These are phyloP conservation scores for Suillus fuscotomentosus DNA, from an alignment of 768 basidiomycete species.

Conservation along the genomic window DNA sequence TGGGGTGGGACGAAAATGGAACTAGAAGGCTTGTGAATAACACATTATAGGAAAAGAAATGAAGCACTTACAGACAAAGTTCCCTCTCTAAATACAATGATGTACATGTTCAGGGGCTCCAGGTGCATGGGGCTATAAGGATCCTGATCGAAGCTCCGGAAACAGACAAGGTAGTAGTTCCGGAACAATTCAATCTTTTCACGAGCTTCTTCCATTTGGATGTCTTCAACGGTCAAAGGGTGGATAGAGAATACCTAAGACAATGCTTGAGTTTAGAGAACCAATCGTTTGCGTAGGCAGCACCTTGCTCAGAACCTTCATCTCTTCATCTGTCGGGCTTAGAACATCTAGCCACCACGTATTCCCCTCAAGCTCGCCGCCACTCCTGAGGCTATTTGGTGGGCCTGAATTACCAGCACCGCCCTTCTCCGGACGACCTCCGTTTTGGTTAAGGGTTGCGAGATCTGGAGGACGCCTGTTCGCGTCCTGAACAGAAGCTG, in stretches of 20 bases:
- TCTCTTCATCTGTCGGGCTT: constrained; percentile 95
- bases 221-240: constrained; percentile 98
- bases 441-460: constrained; percentile 9
- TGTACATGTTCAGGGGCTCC: constrained; percentile 99
- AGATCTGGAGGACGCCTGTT: constrained; percentile 5
- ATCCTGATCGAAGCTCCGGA: constrained; percentile 98
- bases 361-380: constrained; percentile 58
- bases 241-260: constrained; percentile 92
- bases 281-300: constrained; percentile 12
- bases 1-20: constrained; percentile 96
- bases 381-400: constrained; percentile 22
- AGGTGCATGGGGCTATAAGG: constrained; percentile 95
- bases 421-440: constrained; percentile 19
- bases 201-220: constrained; percentile 98
- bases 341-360: constrained; percentile 98
- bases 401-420: constrained; percentile 14
- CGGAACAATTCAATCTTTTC: constrained; percentile 99
- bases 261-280: constrained; percentile 3
- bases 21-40: constrained; percentile 42
- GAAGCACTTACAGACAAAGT: constrained; percentile 75
- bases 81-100: constrained; percentile 97
- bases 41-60: neutral
- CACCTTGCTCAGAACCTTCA: constrained; percentile 95
- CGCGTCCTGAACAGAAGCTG: neutral
- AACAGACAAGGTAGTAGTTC: constrained; percentile 98